A percentile compares a stretch with the other conserved stretches of the same genome.
Evolutionary conservation across 1,284 basidiomycete genomes (phyloP).

Genomic region (Xerocomus minutiporus): DNA sequence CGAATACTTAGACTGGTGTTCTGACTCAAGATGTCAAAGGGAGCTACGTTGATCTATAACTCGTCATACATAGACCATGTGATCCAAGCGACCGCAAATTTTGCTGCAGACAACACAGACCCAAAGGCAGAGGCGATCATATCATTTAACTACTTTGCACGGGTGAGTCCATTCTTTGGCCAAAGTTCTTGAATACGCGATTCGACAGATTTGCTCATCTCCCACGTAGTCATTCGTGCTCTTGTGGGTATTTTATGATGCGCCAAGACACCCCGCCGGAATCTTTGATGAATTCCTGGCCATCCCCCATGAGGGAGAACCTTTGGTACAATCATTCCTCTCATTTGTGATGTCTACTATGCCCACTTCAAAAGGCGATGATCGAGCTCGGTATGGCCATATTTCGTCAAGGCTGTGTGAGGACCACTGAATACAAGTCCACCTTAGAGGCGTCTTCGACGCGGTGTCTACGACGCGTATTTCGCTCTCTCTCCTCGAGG

Average conservation of each 20-base stretch:
- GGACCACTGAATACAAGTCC: not conserved
- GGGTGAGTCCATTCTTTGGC: too few relatives aligned
- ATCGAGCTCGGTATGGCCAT: not conserved
- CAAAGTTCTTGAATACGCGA: not conserved
- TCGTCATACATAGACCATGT: constrained; percentile 14
- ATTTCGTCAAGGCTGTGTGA: too few relatives aligned
- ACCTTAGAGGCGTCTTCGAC: constrained; percentile 8
- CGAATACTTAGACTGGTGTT: not conserved
- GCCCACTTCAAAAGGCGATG: not conserved
- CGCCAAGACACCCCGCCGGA: constrained; percentile 42
- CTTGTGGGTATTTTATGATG: constrained; percentile 51
- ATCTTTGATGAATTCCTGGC: constrained; percentile 45
- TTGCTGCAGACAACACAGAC: constrained; percentile 45
- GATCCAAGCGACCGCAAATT: constrained; percentile 43
- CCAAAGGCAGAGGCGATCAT: constrained; percentile 56
- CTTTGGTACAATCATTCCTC: constrained; percentile 34
- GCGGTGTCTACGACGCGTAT: constrained; percentile 6
- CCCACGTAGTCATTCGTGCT: constrained; percentile 33
- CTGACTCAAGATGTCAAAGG: constrained; percentile 34
- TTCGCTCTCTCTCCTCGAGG: constrained; percentile 1
- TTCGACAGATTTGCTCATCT: not conserved
- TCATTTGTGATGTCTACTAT: constrained; percentile 23
- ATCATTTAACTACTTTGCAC: constrained; percentile 37
- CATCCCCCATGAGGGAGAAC: constrained; percentile 31
- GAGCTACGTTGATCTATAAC: constrained; percentile 47